These are phyloP conservation scores for Globisporangium heterothallicum DNA, from an alignment of 352 stramenopile genomes.

Conservation along the genomic window DNA sequence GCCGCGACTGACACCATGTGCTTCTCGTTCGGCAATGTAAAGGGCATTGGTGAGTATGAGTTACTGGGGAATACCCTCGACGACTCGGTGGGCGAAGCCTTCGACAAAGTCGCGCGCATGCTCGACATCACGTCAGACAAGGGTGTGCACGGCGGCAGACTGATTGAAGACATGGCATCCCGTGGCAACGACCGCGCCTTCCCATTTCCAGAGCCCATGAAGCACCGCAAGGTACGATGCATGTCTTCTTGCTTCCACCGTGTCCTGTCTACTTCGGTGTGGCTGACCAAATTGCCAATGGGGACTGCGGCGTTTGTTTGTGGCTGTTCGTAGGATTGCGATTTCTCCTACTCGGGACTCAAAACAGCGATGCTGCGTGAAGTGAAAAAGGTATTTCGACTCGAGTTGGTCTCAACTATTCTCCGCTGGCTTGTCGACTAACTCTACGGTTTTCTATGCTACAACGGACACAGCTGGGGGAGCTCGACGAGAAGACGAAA, in stretches of 20 bases:
- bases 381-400: constrained; percentile 55
- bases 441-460: too few species aligned
- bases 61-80: constrained; percentile 96
- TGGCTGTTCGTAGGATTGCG: constrained; percentile 72
- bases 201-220: constrained; percentile 91
- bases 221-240: constrained; percentile 45
- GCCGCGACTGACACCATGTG: too few species aligned
- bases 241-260: not conserved
- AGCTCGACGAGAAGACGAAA: constrained; percentile 45
- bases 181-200: constrained; percentile 89
- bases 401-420: too few species aligned
- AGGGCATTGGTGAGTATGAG: constrained; percentile 90
- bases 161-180: constrained; percentile 92
- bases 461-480: constrained; percentile 47
- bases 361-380: constrained; percentile 94
- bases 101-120: constrained; percentile 97
- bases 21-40: constrained; percentile 1
- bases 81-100: constrained; percentile 97
- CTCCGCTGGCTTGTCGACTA: too few species aligned
- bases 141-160: constrained; percentile 84
- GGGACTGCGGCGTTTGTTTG: not conserved
- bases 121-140: constrained; percentile 70
- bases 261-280: too few species aligned
- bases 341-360: constrained; percentile 98
- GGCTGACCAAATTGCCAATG: too few species aligned